A percentile compares a stretch with the other conserved stretches of the same genome.
Conservation (phyloP, 495 filamentous ascomycete genomes). For the Chaetomium tenue region DNA sequence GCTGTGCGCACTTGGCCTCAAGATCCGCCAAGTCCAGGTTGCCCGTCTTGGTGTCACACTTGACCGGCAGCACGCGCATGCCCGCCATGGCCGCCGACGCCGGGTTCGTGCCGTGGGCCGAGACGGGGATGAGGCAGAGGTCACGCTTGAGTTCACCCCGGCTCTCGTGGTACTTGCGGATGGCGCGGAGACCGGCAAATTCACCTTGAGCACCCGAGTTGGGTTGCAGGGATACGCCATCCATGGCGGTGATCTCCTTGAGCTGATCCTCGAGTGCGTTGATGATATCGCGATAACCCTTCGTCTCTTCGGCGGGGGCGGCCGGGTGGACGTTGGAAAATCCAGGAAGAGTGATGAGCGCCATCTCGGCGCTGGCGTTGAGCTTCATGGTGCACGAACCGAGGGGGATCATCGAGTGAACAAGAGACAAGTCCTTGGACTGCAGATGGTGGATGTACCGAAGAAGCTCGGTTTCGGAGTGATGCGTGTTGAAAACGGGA, state of each 20-base stretch:
- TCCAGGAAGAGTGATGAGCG: conserved; percentile 79
- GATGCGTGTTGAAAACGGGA: conserved; percentile 94
- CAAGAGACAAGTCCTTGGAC: conserved; percentile 91
- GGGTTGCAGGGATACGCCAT: conserved; percentile 85
- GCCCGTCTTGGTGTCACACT: conserved; percentile 83
- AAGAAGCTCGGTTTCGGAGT: conserved; percentile 94
- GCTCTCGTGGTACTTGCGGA: conserved; percentile 79
- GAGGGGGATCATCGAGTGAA: conserved; percentile 99
- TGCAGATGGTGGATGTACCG: conserved; percentile 94
- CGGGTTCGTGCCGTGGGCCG: conserved; percentile 95
- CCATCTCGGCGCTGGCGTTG: conserved; percentile 87
- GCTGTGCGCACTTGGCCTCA: conserved; percentile 80
- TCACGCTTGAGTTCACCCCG: conserved; percentile 68
- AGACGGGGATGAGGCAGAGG: conserved; percentile 94
- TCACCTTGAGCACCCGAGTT: conserved; percentile 98
- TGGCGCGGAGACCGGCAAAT: conserved; percentile 89
- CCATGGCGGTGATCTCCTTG: conserved; percentile 84
- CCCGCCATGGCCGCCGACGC: conserved; percentile 96
- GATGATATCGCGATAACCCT: conserved; percentile 70
- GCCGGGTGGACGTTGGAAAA: conserved; percentile 89
- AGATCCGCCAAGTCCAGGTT: conserved; percentile 89
- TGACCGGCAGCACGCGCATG: conserved; percentile 93
- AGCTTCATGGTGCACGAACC: conserved; percentile 99
- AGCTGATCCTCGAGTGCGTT: conserved; percentile 73
- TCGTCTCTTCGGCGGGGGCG: conserved; percentile 58